Evolutionary conservation across 352 stramenopile genomes (phyloP).

Genomic region (Phytopythium boreale): DNA sequence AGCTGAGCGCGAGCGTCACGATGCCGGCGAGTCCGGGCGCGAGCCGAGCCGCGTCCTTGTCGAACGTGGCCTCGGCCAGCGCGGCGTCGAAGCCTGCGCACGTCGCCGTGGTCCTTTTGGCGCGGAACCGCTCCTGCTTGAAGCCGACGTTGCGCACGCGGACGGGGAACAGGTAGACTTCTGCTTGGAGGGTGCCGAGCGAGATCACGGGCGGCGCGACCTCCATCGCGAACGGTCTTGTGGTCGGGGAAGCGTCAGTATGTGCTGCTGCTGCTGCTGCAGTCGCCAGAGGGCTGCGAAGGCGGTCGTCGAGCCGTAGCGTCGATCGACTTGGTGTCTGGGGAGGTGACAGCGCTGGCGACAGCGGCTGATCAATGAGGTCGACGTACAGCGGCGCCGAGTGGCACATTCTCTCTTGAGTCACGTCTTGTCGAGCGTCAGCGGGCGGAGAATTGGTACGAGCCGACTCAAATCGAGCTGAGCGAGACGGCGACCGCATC

Average conservation of each 20-base stretch:
- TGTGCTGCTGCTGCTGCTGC: slow-evolving; percentile 3
- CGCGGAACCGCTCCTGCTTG: slow-evolving; percentile 66
- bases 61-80: slow-evolving; percentile 52
- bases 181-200: slow-evolving; percentile 30
- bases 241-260: slow-evolving; percentile 17
- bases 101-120: slow-evolving; percentile 40
- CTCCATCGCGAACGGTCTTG: slow-evolving; percentile 55
- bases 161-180: slow-evolving; percentile 70
- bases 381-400: slow-evolving; percentile 6
- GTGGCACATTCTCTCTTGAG: background rate
- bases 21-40: slow-evolving; percentile 56
- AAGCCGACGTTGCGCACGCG: slow-evolving; percentile 64
- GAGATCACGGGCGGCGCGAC: slow-evolving; percentile 42
- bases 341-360: background rate
- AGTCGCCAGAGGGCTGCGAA: background rate
- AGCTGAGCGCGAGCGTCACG: slow-evolving; percentile 59
- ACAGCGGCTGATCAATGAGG: background rate
- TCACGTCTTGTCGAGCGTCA: background rate
- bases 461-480: background rate
- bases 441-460: background rate
- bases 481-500: slow-evolving; percentile 23
- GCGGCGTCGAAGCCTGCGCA: slow-evolving; percentile 33
- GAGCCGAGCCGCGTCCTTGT: slow-evolving; percentile 54
- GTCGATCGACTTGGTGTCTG: background rate
- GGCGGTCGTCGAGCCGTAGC: background rate